These are phyloP conservation scores for Pseudogymnoascus sp. DNA, from an alignment of 2,329 filamentous ascomycete genomes.

Conservation along the genomic window DNA sequence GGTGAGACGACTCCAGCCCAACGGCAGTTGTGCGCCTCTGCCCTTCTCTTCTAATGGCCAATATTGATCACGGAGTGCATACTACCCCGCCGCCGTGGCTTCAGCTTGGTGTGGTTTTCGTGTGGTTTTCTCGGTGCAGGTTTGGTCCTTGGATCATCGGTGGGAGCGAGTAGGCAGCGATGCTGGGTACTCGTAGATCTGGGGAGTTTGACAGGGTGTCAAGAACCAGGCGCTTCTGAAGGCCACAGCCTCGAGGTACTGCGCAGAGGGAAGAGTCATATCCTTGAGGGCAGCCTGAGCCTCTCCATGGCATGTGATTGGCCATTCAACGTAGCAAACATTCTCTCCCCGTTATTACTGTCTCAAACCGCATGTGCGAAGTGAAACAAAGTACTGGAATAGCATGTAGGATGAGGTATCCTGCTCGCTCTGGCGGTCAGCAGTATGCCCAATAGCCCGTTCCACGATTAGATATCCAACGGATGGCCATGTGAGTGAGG, in stretches of 20 bases:
- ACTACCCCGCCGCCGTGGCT: not conserved
- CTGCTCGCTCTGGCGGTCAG: not conserved
- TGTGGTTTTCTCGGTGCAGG: not conserved
- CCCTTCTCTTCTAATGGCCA: not conserved
- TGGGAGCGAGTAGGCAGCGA: not conserved
- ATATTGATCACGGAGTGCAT: not conserved
- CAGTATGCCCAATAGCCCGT: not conserved
- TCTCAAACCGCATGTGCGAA: conserved; percentile 3
- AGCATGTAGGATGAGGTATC: not conserved
- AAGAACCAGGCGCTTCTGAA: not conserved
- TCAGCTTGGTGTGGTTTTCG: not conserved
- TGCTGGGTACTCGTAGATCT: not conserved
- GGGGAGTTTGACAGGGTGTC: not conserved
- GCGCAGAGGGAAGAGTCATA: not conserved
- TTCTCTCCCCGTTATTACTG: conserved; percentile 1
- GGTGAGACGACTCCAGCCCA: not conserved
- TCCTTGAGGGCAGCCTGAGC: not conserved
- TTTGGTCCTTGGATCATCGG: not conserved
- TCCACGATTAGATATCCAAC: not conserved
- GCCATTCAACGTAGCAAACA: conserved; percentile 4
- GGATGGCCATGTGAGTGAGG: conserved; percentile 3
- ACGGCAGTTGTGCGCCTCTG: conserved; percentile 4
- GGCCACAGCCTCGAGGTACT: not conserved
- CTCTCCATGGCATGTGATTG: not conserved
- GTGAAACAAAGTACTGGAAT: not conserved